Base-by-base conservation (phyloP, 345 rosid genomes). In the Hevea brasiliensis region DNA sequence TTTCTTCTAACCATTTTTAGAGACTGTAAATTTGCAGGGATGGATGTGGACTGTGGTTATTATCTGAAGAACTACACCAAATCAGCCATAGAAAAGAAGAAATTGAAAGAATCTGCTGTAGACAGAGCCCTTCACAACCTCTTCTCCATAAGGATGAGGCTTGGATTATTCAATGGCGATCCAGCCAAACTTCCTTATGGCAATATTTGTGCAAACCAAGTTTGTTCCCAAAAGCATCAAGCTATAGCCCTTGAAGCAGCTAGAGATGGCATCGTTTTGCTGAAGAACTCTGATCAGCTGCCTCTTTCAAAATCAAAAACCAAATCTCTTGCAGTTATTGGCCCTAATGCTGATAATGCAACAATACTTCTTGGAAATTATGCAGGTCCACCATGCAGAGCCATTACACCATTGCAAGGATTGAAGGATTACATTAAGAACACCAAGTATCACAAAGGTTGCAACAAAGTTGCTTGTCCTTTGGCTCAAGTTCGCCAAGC, bases 41-140 rank as follows among this genome's bases (percentile, higher is more conserved):
- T 94, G 97, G 98, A 94, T 79, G 85, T 94, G 68, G 79, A 94
- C 79, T 92, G 98, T 32, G 98, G 97, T 65, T 47, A 81, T 57
- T 92, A 87, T 82, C 74, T 92, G 83, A 86, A 45, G 74, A 78
- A 85, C 20, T 86, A 89, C 73, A 84, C 97, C 7, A 88, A 86
- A 83, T 85, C 96, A 47, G 97, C 99, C 40, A 76, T 95, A 1
- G 51, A 76, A 56, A 86, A 86, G 83, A 84, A 84, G 59, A 94
- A 88, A 82, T 71, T 95, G 3, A 71, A 85, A 1, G 91, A 78
- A 70, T 68, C 80, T 12, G 82, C 81, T 57, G 78, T 95, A n/a
- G 85, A 90, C 79, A 82, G 89, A 82, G 97, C 99, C 56, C 87
- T 95, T 21, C 76, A 80, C 77, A 87, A 94, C 59, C 95, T 92